Percentiles rank a stretch among this genome's conserved stretches.
Evolutionary conservation across 2,329 filamentous ascomycete species (phyloP).

Genomic region (Tolypocladium ovalisporum): DNA sequence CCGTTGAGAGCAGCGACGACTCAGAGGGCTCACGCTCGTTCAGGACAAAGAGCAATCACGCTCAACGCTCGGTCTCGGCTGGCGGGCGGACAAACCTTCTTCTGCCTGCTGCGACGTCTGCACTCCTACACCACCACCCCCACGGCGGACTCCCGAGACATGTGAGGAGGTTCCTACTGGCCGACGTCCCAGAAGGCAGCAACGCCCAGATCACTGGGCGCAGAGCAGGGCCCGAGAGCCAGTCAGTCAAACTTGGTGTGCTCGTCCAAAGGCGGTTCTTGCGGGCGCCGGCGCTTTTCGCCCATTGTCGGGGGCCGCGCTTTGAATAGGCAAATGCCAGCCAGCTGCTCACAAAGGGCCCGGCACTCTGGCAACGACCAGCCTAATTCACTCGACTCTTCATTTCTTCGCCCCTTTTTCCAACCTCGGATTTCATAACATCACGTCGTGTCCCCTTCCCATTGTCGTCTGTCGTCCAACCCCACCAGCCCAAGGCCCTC

Average conservation of each 20-base stretch:
- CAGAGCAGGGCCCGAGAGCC: conserved; percentile 1
- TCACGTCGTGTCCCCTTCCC: neutral
- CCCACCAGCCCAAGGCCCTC: neutral
- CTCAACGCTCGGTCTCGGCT: neutral
- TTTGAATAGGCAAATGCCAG: neutral
- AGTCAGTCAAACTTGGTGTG: conserved; percentile 2
- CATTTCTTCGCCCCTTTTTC: neutral
- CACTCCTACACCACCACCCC: neutral
- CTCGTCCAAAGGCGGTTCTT: conserved; percentile 9
- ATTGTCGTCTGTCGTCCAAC: neutral
- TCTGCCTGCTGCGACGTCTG: conserved; percentile 2
- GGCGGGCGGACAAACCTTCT: conserved; percentile 4
- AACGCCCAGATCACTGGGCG: conserved; percentile 1
- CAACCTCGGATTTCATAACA: neutral
- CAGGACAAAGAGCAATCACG: neutral
- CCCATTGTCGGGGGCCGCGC: conserved; percentile 3
- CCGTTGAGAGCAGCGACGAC: neutral
- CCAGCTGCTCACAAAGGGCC: neutral
- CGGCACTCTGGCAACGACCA: conserved; percentile 1
- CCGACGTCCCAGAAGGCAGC: conserved; percentile 1
- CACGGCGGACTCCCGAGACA: conserved; percentile 14
- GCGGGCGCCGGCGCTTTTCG: conserved; percentile 1
- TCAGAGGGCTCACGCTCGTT: neutral
- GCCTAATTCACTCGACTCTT: neutral
- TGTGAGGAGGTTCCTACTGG: conserved; percentile 11